Conservation (phyloP, 192 early-diverging fungal species). For the Backusella parvicylindrica region DNA sequence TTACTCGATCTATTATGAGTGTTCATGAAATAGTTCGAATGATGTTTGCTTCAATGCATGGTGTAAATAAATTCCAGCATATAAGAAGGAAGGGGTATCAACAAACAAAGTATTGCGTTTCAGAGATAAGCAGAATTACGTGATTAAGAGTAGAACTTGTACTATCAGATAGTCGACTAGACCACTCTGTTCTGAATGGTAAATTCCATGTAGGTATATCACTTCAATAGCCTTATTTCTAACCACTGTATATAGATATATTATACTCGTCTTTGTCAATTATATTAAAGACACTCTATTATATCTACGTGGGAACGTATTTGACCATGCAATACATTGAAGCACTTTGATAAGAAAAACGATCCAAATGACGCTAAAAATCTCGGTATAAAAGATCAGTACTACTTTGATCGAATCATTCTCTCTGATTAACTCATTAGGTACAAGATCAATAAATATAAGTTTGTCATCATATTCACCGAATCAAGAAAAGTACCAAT, state of each 20-base stretch:
- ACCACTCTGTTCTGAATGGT: background rate
- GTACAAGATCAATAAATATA: background rate
- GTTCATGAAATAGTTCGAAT: too few relatives aligned
- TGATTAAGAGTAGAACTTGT: background rate
- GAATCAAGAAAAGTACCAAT: background rate
- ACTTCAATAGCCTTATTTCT: background rate
- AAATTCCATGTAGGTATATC: background rate
- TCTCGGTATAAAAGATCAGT: background rate
- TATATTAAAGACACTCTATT: too few relatives aligned
- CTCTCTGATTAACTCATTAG: background rate
- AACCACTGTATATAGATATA: background rate
- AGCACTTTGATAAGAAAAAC: background rate
- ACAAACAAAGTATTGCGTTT: background rate
- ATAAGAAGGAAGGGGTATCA: background rate
- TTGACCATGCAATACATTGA: background rate
- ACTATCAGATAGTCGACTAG: background rate
- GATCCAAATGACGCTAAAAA: background rate
- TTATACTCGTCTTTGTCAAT: background rate
- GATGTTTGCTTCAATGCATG: too few relatives aligned
- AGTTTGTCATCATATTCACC: background rate
- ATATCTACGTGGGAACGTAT: background rate
- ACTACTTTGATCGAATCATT: background rate
- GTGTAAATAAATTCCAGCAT: background rate
- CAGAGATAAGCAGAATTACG: background rate
- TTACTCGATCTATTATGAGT: too few relatives aligned